phyloP scores from a whole-genome alignment of 1,284 basidiomycete genomes.

The Rhodotorula sp. region DNA sequence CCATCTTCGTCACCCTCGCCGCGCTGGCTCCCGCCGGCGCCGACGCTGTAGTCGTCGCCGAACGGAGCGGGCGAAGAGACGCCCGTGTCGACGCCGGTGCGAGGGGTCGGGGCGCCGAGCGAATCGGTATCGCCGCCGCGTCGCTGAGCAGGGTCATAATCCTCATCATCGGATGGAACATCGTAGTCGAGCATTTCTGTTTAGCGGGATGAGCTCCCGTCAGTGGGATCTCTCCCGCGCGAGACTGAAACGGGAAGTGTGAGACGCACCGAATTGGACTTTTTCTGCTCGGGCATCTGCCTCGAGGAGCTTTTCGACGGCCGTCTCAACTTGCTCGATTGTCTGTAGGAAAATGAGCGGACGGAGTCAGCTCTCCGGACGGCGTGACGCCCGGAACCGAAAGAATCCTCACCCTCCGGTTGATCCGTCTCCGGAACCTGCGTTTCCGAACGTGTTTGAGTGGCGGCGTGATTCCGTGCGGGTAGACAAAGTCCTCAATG shows the following conservation, averaged over 20 bases:
- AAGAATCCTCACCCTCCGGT: constrained; percentile 62
- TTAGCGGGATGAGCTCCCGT: not conserved
- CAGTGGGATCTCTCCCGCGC: not conserved
- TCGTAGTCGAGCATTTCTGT: constrained; percentile 39
- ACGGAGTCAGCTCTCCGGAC: not conserved
- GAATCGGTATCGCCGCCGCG: constrained; percentile 14
- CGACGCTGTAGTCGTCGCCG: constrained; percentile 52
- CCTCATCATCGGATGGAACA: constrained; percentile 44
- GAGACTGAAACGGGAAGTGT: not conserved
- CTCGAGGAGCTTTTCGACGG: constrained; percentile 86
- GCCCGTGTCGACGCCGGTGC: constrained; percentile 20
- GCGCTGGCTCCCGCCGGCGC: constrained; percentile 48
- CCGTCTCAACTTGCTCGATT: constrained; percentile 95
- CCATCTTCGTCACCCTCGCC: constrained; percentile 49
- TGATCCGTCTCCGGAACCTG: constrained; percentile 85
- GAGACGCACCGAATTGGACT: constrained; percentile 65
- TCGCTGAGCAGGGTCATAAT: constrained; percentile 18
- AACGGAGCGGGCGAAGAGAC: constrained; percentile 45
- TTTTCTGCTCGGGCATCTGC: constrained; percentile 78
- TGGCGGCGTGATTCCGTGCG: constrained; percentile 93
- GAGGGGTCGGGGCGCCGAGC: constrained; percentile 35
- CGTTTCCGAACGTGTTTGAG: constrained; percentile 87
- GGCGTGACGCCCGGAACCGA: not conserved
- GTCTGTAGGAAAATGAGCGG: constrained; percentile 56
- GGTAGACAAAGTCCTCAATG: constrained; percentile 95